Evolutionary conservation across 306 rosid species (phyloP).

Genomic region (Lupinus albus): DNA sequence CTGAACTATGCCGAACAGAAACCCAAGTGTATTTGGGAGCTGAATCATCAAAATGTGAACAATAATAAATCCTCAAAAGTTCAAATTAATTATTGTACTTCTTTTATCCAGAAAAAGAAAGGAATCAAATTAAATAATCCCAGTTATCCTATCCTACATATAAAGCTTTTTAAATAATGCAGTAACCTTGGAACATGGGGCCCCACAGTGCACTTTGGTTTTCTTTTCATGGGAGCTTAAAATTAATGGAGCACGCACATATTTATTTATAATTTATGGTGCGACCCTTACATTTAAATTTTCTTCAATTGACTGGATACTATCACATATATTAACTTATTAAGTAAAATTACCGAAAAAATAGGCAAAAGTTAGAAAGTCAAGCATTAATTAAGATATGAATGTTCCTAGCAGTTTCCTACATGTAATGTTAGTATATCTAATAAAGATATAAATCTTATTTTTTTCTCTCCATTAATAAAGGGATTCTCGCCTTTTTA

Average conservation of each 20-base stretch:
- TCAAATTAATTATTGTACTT: neutral
- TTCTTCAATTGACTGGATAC: conserved; percentile 27
- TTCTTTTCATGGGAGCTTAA: conserved; percentile 29
- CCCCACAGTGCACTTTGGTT: conserved; percentile 34
- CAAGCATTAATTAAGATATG: neutral
- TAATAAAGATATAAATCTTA: no score
- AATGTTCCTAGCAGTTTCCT: neutral
- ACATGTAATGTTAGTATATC: no score
- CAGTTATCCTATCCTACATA: no score
- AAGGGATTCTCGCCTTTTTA: no score
- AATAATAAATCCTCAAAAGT: neutral
- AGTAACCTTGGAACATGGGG: conserved; percentile 18
- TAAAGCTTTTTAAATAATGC: conserved; percentile 19
- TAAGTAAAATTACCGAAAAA: conserved; percentile 4
- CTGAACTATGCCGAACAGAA: conserved; percentile 82
- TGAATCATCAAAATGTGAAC: conserved; percentile 40
- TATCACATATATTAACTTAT: conserved; percentile 2
- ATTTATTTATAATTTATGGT: neutral
- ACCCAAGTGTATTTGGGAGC: conserved; percentile 86
- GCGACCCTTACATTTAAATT: conserved; percentile 10
- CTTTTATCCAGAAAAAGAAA: conserved; percentile 13
- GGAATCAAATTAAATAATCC: conserved; percentile 11
- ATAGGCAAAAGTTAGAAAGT: neutral
- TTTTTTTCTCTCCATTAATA: no score
- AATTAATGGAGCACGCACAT: conserved; percentile 31